These are phyloP conservation scores for Rhizophagus sp. DNA, from an alignment of 192 early-diverging fungal genomes.

Conservation along the genomic window DNA sequence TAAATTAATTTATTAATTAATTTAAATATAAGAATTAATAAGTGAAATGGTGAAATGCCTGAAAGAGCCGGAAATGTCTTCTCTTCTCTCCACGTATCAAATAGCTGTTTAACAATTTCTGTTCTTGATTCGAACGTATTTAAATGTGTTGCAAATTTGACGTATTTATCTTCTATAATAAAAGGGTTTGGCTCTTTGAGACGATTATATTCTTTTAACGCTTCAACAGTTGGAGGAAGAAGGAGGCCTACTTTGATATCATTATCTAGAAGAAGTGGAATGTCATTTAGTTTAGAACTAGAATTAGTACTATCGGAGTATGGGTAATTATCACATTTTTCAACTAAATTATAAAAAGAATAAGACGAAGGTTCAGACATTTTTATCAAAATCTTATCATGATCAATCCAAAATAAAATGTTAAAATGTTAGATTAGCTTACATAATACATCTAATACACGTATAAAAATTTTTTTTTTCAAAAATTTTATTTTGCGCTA, in stretches of 20 bases:
- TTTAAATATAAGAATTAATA: not conserved
- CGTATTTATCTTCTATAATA: slow-evolving; percentile 36
- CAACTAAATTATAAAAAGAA: slow-evolving; percentile 43
- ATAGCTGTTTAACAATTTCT: slow-evolving; percentile 36
- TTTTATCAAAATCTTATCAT: no score
- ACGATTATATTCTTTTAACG: slow-evolving; percentile 40
- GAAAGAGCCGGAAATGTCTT: slow-evolving; percentile 33
- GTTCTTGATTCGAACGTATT: slow-evolving; percentile 35
- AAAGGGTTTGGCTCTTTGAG: slow-evolving; percentile 37
- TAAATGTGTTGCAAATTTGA: slow-evolving; percentile 43
- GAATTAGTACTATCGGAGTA: slow-evolving; percentile 28
- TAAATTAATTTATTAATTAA: slow-evolving; percentile 13
- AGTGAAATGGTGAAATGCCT: not conserved
- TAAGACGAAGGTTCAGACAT: not conserved
- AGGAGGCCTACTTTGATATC: slow-evolving; percentile 43
- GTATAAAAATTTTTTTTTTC: not conserved
- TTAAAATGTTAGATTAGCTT: no score
- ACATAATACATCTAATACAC: no score
- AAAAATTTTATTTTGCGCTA: not conserved
- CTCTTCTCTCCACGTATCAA: slow-evolving; percentile 42
- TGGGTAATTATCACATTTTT: slow-evolving; percentile 52
- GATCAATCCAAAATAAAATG: no score
- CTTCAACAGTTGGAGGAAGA: slow-evolving; percentile 30
- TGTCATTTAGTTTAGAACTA: not conserved
- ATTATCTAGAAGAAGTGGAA: slow-evolving; percentile 40